phyloP scores from a whole-genome alignment of 129 eudicot genomes.

The Tanacetum coccineum region DNA sequence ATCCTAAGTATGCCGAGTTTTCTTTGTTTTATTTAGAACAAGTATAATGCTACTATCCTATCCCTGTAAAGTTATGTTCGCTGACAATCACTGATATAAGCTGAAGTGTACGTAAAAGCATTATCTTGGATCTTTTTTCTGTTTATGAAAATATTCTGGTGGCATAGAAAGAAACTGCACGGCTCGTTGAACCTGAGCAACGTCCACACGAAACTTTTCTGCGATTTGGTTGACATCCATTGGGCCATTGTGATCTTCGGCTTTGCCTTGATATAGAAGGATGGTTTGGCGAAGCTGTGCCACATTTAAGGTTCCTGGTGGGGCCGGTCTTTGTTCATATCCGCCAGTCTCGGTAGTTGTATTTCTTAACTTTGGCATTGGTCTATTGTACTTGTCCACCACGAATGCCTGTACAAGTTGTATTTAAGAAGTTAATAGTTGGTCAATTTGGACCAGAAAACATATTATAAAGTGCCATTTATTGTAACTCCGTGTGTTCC shows the following conservation, averaged over 20 bases:
- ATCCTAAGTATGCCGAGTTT: conserved; percentile 1
- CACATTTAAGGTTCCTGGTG: conserved; percentile 80
- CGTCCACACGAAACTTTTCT: conserved; percentile 53
- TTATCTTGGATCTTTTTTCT: conserved; percentile 42
- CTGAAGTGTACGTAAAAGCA: neutral
- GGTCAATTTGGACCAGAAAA: neutral
- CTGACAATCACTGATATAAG: too few species aligned
- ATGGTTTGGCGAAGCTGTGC: conserved; percentile 73
- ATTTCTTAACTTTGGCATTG: conserved; percentile 79
- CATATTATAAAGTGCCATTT: neutral
- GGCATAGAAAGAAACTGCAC: conserved; percentile 64
- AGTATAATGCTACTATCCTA: conserved; percentile 20
- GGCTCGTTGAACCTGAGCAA: conserved; percentile 50
- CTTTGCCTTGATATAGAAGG: conserved; percentile 78
- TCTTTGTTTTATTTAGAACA: conserved; percentile 22
- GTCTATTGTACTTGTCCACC: conserved; percentile 71
- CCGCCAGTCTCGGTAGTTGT: conserved; percentile 61
- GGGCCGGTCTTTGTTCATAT: conserved; percentile 61
- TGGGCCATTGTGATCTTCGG: conserved; percentile 67
- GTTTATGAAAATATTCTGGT: conserved; percentile 48
- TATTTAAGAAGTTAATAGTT: conserved; percentile 6
- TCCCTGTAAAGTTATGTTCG: conserved; percentile 19
- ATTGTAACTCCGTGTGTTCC: too few species aligned
- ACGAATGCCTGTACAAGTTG: conserved; percentile 54
- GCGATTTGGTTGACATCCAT: conserved; percentile 68